phyloP scores from a whole-genome alignment of 2,329 filamentous ascomycete genomes.

The Colletotrichum navitas region DNA sequence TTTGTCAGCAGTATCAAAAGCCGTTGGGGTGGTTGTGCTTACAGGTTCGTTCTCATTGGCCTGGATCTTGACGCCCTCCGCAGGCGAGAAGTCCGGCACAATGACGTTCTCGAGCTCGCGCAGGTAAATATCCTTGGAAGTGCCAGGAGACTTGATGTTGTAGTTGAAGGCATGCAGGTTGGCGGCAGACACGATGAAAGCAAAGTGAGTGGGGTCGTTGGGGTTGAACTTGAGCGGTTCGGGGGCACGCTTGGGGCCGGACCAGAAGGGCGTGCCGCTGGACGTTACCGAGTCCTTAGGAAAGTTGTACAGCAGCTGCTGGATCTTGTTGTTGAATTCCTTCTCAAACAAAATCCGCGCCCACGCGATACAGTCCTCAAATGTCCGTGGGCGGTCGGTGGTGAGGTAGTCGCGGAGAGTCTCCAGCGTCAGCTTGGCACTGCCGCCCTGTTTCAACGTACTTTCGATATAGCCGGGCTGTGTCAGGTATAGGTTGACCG shows the following conservation, averaged over 20 bases:
- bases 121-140: conserved; percentile 78
- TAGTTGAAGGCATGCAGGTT: conserved; percentile 99
- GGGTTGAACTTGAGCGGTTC: conserved; percentile 91
- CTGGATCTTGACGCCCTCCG: conserved; percentile 94
- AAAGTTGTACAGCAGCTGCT: conserved; percentile 96
- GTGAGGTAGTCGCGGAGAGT: conserved; percentile 91
- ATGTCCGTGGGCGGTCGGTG: conserved; percentile 89
- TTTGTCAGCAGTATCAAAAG: conserved; percentile 44
- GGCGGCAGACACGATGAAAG: conserved; percentile 88
- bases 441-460: conserved; percentile 91
- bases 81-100: conserved; percentile 93
- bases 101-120: conserved; percentile 93
- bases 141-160: conserved; percentile 87
- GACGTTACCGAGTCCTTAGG: conserved; percentile 93
- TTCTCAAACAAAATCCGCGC: conserved; percentile 93
- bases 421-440: conserved; percentile 93
- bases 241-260: conserved; percentile 95
- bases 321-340: conserved; percentile 96
- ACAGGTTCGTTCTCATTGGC: conserved; percentile 92
- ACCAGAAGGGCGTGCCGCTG: conserved; percentile 94
- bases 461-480: conserved; percentile 91
- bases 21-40: conserved; percentile 50
- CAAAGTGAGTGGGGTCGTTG: conserved; percentile 86
- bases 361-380: conserved; percentile 98
- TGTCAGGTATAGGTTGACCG: conserved; percentile 92